These are phyloP conservation scores for Fusarium virguliforme DNA, from an alignment of 2,329 filamentous ascomycete species.

Conservation along the genomic window DNA sequence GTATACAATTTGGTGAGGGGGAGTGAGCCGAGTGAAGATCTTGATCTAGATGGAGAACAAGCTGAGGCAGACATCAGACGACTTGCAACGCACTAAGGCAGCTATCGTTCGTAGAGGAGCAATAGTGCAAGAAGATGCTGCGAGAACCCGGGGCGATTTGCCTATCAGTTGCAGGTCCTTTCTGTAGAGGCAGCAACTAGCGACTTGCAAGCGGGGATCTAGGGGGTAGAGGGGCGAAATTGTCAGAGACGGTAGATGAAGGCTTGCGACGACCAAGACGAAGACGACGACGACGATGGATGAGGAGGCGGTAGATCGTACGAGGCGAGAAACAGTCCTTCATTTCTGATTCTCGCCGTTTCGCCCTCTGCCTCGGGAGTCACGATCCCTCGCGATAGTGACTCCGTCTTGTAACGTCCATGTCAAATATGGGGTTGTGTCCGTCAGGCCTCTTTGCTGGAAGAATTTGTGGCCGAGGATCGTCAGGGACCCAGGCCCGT, in stretches of 20 bases:
- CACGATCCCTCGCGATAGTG: conserved; percentile 8
- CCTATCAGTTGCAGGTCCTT: conserved; percentile 13
- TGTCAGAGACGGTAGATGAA: conserved; percentile 28
- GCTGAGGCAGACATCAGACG: conserved; percentile 38
- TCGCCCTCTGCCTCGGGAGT: conserved; percentile 5
- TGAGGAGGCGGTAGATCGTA: conserved; percentile 7
- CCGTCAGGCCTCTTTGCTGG: conserved; percentile 25
- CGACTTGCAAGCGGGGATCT: conserved; percentile 25
- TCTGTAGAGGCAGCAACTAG: conserved; percentile 22
- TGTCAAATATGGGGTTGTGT: conserved; percentile 11
- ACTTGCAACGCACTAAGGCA: conserved; percentile 33
- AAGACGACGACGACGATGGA: conserved; percentile 13
- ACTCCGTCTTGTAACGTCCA: background rate
- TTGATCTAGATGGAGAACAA: conserved; percentile 23
- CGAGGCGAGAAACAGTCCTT: conserved; percentile 17
- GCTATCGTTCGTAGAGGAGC: conserved; percentile 13
- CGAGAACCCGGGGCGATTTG: conserved; percentile 5
- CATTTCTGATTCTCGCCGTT: conserved; percentile 10
- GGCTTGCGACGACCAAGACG: conserved; percentile 9
- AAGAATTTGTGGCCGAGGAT: conserved; percentile 41
- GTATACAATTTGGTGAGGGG: conserved; percentile 17
- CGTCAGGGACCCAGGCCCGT: conserved; percentile 45
- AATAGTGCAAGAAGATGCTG: conserved; percentile 18
- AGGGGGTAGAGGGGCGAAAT: conserved; percentile 15
- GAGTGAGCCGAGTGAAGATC: conserved; percentile 41